Base-by-base conservation (phyloP, 2,329 filamentous ascomycete species). In the Aspergillus awamori region DNA sequence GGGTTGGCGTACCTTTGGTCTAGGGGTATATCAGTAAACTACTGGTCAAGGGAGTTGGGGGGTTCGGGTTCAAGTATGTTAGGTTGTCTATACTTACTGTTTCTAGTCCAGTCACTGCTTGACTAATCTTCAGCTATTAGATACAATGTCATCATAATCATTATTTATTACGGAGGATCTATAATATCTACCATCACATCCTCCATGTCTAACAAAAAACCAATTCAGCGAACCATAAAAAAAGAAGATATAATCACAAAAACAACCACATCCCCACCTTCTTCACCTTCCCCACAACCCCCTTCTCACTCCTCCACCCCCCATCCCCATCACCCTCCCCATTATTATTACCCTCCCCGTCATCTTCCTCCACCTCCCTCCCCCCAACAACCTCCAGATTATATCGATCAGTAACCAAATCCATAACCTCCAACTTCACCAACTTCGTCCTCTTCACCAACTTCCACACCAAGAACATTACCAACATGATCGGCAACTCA, bases 401-500 rank as follows among this genome's bases (percentile, higher is more conserved):
- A 65, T 70, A 74, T 15, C 81, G 79, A 76, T 83, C 82, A 2
- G 80, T 83, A 6, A 78, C 73, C 13, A 86, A 67, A 71, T 86
- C 83, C 81, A 85, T 84, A 54, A 80, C 78, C 24, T 74, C 72
- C 36, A 77, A 66, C 13, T 69, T 69, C 17, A 83, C 81, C 54
- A 83, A 78, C 60, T 71, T 78, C 5, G 82, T 83, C 33, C 75
- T 67, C 66, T 77, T 81, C 65, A 84, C 73, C n/a, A 81, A 36
- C 68, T 87, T 87, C 86, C 86, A 89, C 0, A 70, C 78, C 11
- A 86, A 47, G 64, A 81, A 83, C 74, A 86, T 83, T 13, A 83
- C 71, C 15, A 84, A 65, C 81, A 89, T 86, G 59, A 89, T 68
- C 0, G 86, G 84, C 17, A 89, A 74, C 72, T 89, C 85, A 39